Conservation (phyloP, 78 protist species). For the Dictyostelium purpureum region DNA sequence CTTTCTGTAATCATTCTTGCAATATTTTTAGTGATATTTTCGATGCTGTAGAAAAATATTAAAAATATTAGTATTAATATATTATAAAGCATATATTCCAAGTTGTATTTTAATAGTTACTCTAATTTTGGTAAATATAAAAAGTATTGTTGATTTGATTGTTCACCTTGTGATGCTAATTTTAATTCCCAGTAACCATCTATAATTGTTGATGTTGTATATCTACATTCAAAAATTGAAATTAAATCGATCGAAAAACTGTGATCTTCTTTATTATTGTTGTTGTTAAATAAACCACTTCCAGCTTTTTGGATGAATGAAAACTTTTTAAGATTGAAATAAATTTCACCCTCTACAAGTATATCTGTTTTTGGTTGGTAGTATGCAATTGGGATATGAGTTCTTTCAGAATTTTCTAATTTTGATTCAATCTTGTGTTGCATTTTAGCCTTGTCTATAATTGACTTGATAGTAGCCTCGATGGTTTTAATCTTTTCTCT, state of each 20-base stretch:
- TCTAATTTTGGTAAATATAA: slow-evolving; percentile 38
- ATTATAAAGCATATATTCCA: not conserved
- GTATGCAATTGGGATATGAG: slow-evolving; percentile 18
- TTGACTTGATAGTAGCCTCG: slow-evolving; percentile 15
- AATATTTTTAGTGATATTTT: slow-evolving; percentile 50
- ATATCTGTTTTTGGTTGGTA: slow-evolving; percentile 34
- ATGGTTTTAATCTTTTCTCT: slow-evolving; percentile 54
- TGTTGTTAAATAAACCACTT: not conserved
- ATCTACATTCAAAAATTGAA: slow-evolving; percentile 54
- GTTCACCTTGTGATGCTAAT: slow-evolving; percentile 51
- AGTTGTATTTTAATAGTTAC: slow-evolving; percentile 13
- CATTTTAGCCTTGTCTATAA: slow-evolving; percentile 25
- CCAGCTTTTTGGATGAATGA: slow-evolving; percentile 42
- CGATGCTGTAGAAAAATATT: slow-evolving; percentile 3
- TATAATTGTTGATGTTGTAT: not conserved
- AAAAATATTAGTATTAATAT: not conserved
- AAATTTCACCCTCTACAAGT: slow-evolving; percentile 40
- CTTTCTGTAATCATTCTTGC: slow-evolving; percentile 65
- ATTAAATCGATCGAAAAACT: slow-evolving; percentile 61
- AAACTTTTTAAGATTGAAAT: slow-evolving; percentile 36
- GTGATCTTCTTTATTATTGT: slow-evolving; percentile 20
- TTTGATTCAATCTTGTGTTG: slow-evolving; percentile 8
- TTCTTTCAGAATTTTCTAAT: slow-evolving; percentile 15
- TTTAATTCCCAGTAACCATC: slow-evolving; percentile 6
- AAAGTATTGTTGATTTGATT: not conserved